Base-by-base conservation (phyloP, 139 green algal genomes). In the Chlamydomonas sp. region DNA sequence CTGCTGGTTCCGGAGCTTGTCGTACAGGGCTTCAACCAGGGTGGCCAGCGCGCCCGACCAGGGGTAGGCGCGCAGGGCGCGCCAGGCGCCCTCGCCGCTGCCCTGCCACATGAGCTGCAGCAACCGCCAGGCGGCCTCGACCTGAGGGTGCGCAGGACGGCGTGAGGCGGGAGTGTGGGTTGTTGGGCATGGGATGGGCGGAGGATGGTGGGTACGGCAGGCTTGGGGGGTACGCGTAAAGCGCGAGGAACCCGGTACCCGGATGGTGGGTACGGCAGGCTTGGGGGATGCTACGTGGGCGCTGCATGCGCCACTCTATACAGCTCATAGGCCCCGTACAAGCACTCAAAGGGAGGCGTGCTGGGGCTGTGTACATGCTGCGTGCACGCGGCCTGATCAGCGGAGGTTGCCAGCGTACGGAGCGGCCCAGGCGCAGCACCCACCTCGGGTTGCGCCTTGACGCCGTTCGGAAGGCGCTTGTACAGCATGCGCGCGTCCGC, bases 21-120 rank as follows among this genome's bases (percentile, higher is more conserved):
- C 84, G 5, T 6, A 75, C 17, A 88, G 74, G 17, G 84, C 75
- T 57, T 83, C 75, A 1, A 75, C 64, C 57, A 88, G 75, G 2
- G 60, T 4, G 60, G 2, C 57, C 8, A 61, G 60, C 20, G 74
- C 63, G 1, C 63, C 75, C 3, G 8, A 57, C 84, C 84, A 88
- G 63, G 75, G 75, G 64, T 71, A 15, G 75, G 57, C 75, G 74
- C 64, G 75, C 63, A 88, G 84, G 14, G 75, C 75, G 8, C 64
- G 84, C 84, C 84, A 88, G 60, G 83, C 84, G 74, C 84, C 84
- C 84, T 88, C 75, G 84, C 75, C 58, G 75, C 64, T 82, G 75
- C 75, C 75, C 75, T 88, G 74, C 84, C 84, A 88, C 57, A 64
- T 64, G 9, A 15, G 69, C 49, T 88, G 84, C 75, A 88, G 75